phyloP scores from a whole-genome alignment of 805 yeast genomes.

The Teunomyces panamensis region DNA sequence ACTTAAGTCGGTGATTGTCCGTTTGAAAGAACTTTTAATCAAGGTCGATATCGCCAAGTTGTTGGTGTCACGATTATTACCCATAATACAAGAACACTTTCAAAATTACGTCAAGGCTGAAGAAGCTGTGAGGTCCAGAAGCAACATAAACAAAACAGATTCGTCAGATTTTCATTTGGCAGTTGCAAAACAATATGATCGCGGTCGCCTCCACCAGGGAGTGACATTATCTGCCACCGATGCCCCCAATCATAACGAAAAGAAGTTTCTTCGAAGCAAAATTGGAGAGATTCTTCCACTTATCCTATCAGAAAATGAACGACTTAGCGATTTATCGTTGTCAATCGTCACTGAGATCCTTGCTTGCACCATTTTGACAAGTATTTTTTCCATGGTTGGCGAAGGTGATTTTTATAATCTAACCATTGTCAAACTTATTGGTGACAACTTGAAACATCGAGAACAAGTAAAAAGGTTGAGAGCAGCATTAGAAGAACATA shows the following conservation, averaged over 20 bases:
- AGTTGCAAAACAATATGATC: constrained; percentile 43
- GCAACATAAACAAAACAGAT: background rate
- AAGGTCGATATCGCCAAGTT: constrained; percentile 54
- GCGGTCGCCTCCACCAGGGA: constrained; percentile 60
- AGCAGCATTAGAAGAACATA: constrained; percentile 66
- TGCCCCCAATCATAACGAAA: constrained; percentile 37
- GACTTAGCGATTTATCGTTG: constrained; percentile 45
- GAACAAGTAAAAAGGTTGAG: constrained; percentile 71
- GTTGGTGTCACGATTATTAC: constrained; percentile 56
- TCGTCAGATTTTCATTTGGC: constrained; percentile 37
- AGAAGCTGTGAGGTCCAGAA: constrained; percentile 21
- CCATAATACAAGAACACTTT: constrained; percentile 66
- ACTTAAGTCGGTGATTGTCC: constrained; percentile 39
- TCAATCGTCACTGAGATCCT: constrained; percentile 62
- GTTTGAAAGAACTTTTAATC: constrained; percentile 41
- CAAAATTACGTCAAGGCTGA: constrained; percentile 45
- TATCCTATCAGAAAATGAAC: constrained; percentile 47
- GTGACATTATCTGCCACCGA: constrained; percentile 36
- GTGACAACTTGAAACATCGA: constrained; percentile 66
- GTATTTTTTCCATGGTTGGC: constrained; percentile 54
- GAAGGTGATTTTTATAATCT: constrained; percentile 81
- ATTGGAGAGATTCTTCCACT: constrained; percentile 45
- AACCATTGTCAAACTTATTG: constrained; percentile 54
- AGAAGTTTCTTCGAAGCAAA: constrained; percentile 45
- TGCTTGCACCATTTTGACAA: constrained; percentile 44